Percentiles rank a stretch among this genome's conserved stretches.
phyloP scores from a whole-genome alignment of 768 basidiomycete species.

The Panaeolus papilionaceus region DNA sequence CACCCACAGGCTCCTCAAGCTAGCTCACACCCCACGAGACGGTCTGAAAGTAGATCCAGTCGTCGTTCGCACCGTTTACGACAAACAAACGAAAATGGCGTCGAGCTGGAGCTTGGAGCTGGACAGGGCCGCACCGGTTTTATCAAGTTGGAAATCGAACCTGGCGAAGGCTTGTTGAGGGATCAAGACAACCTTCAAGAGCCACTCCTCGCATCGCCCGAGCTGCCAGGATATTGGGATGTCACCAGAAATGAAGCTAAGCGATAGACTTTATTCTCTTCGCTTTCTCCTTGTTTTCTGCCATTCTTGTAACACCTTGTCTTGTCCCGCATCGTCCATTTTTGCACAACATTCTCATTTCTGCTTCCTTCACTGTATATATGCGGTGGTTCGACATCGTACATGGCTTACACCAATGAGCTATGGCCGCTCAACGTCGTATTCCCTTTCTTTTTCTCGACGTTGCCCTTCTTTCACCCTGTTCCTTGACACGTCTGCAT shows the following conservation, averaged over 20 bases:
- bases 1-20: constrained; percentile 36
- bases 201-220: not conserved
- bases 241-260: not conserved
- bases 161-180: constrained; percentile 53
- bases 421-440: not conserved
- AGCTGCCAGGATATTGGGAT: constrained; percentile 10
- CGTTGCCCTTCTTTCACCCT: not conserved
- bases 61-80: not conserved
- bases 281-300: constrained; percentile 8
- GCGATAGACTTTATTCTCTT: not conserved
- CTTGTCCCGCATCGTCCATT: not conserved
- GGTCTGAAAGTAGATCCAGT: constrained; percentile 26
- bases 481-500: not conserved
- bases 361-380: not conserved
- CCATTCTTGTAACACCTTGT: not conserved
- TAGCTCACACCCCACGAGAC: constrained; percentile 31
- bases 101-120: constrained; percentile 1
- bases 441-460: not conserved
- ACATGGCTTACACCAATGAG: not conserved
- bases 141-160: constrained; percentile 50
- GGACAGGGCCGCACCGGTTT: constrained; percentile 38
- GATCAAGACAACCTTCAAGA: not conserved
- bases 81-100: not conserved
- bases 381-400: not conserved
- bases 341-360: not conserved